A percentile compares a stretch with the other conserved stretches of the same genome.
Evolutionary conservation across 2,329 filamentous ascomycete genomes (phyloP).

Genomic region (Ophiostoma tasmaniense): DNA sequence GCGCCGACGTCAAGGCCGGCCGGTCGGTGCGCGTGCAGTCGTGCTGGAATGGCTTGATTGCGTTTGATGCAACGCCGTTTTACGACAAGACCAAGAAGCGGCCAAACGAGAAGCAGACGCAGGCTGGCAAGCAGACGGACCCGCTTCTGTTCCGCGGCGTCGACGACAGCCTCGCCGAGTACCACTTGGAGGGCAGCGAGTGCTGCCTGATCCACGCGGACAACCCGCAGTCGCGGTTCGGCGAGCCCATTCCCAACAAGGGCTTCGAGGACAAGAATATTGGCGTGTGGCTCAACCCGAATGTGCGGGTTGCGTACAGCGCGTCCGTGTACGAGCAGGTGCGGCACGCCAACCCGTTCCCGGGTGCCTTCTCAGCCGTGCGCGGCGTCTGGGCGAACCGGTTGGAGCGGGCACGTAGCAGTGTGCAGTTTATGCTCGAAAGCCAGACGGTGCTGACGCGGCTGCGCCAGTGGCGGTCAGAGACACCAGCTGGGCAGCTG

Average conservation of each 20-base stretch:
- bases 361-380: slow-evolving; percentile 40
- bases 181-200: slow-evolving; percentile 67
- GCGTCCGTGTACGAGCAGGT: slow-evolving; percentile 42
- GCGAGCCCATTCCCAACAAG: background rate
- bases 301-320: slow-evolving; percentile 59
- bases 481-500: slow-evolving; percentile 26
- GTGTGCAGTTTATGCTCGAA: slow-evolving; percentile 32
- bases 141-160: slow-evolving; percentile 53
- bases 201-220: slow-evolving; percentile 71
- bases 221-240: slow-evolving; percentile 44
- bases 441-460: slow-evolving; percentile 32
- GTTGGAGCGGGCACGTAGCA: slow-evolving; percentile 36
- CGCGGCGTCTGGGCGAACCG: slow-evolving; percentile 52
- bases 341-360: slow-evolving; percentile 34
- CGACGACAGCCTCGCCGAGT: slow-evolving; percentile 49
- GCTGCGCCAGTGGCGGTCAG: slow-evolving; percentile 33
- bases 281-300: slow-evolving; percentile 61
- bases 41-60: slow-evolving; percentile 60
- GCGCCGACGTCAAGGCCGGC: slow-evolving; percentile 40
- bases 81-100: slow-evolving; percentile 25
- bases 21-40: slow-evolving; percentile 51
- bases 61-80: slow-evolving; percentile 38
- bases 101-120: background rate
- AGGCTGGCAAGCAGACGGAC: slow-evolving; percentile 14
- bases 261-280: slow-evolving; percentile 19